Evolutionary conservation across 139 green algal genomes (phyloP), one percentile per base, ranked within the genome.

Genomic region (Chlorella sorokiniana): DNA sequence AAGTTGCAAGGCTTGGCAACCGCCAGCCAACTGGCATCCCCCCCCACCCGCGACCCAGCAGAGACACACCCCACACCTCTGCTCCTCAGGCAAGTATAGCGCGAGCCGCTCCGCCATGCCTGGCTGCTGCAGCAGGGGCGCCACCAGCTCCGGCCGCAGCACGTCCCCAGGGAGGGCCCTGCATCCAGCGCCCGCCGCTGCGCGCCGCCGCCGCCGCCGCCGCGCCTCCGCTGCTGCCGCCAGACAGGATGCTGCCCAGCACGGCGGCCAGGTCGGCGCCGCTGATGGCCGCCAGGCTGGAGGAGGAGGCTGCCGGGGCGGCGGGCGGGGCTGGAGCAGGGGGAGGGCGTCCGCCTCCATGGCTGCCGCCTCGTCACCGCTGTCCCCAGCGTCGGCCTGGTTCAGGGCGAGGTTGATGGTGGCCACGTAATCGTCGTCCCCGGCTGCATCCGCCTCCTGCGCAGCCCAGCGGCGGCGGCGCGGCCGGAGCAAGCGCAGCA

Each of bases 161-260:
- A 95, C 88, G 29, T 95, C 88, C 4, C 45, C 81, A 94, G 85
- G 65, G 71, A 62, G 22, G 91, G 90, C 3, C 90, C 91, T 35
- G 54, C n/a, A n/a, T 76, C n/a, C n/a, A n/a, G n/a, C 69, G 23
- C 63, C 38, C 10, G 79, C 79, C 11, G 63, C 68, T 22, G 69
- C 31, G 72, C 42, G 59, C 35, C 27, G 62, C 59, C 31, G 64
- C 35, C 33, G 54, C 83, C 63, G 45, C 61, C 23, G 44, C 40
- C 31, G 20, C 68, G 54, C 48, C 27, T 37, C 37, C 48, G 37
- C 76, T 67, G 52, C n/a, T 40, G 54, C 52, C 33, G 11, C 70
- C 78, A 8, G 70, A 59, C 56, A 86, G 27, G 62, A 81, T 81
- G 75, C 27, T 81, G 27, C 75, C 59, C 72, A 79, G 51, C 35